A percentile compares a stretch with the other conserved stretches of the same genome.
Conservation (phyloP, 371 early-diverging fungal genomes). For the Ordospora pajunii region DNA sequence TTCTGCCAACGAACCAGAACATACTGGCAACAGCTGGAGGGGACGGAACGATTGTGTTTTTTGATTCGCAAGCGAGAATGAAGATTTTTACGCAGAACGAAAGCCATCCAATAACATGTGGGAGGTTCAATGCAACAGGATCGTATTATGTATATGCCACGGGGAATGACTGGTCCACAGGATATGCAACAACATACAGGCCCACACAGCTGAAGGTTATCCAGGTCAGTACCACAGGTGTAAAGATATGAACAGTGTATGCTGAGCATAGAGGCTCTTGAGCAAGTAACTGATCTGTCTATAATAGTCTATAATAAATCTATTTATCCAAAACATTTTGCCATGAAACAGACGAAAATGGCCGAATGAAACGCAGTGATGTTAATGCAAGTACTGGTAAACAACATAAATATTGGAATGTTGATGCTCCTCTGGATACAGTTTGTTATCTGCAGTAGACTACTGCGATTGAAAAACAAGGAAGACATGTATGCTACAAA, state of each 20-base stretch:
- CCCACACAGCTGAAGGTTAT: conserved; percentile 62
- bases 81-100: conserved; percentile 62
- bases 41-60: conserved; percentile 78
- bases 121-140: conserved; percentile 75
- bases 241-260: conserved; percentile 6
- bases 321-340: not conserved
- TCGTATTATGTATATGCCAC: conserved; percentile 79
- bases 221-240: conserved; percentile 12
- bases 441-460: not conserved
- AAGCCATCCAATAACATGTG: conserved; percentile 67
- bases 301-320: conserved; percentile 11
- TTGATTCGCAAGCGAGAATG: conserved; percentile 82
- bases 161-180: conserved; percentile 92
- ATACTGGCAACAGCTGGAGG: conserved; percentile 79
- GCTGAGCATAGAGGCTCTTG: not conserved
- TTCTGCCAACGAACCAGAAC: conserved; percentile 71
- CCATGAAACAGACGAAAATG: not conserved
- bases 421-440: not conserved
- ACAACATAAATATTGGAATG: not conserved
- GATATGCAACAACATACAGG: conserved; percentile 67
- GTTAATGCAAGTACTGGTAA: not conserved
- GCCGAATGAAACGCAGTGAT: not conserved
- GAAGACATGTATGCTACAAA: conserved; percentile 17
- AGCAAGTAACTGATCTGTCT: not conserved
- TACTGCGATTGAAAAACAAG: conserved; percentile 5